Base-by-base conservation (phyloP, 164 flowering plant species). In the Warburgia ugandensis region DNA sequence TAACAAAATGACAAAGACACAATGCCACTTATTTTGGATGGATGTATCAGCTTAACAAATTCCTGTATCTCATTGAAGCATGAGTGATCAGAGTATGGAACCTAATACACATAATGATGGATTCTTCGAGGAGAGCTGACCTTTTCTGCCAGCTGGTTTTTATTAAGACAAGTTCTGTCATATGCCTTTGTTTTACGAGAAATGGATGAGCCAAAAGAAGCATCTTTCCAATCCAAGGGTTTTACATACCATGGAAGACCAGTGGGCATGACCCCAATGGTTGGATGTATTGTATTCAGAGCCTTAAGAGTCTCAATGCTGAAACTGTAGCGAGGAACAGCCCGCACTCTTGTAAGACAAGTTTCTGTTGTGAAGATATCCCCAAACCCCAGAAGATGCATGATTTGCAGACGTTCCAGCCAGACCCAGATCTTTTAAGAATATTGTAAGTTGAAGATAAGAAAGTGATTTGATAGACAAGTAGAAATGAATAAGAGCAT, bases 171-270 rank as follows among this genome's bases (percentile, higher is more conserved):
- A n/a, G 14, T 46, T 40, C 41, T 39, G 11, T 25, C 50, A 32
- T 48, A 47, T 46, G 42, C 21, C 19, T 21, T 60, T 39, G n/a
- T 10, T 36, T 50, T 61, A 17, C 45, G 53, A 26, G 54, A 44
- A 14, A 33, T 33, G 36, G 48, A 52, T 53, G 52, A 60, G 35
- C 62, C 63, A n/a, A n/a, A n/a, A n/a, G n/a, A n/a, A n/a, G n/a
- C n/a, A n/a, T n/a, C n/a, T n/a, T n/a, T n/a, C n/a, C n/a, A n/a
- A n/a, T n/a, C n/a, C n/a, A n/a, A n/a, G n/a, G n/a, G n/a, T n/a
- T n/a, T n/a, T n/a, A n/a, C n/a, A n/a, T n/a, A n/a, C 88, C 90
- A 80, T 46, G 97, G 94, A 66, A 82, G 94, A 60, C 97, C 97
- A 53, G 97, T 83, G 25, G 95, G 91, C 84, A 90, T 73, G 51